Percentiles rank a stretch among this genome's conserved stretches.
Evolutionary conservation across 2,329 filamentous ascomycete genomes (phyloP).

Genomic region (Penicillium sclerotigenum): DNA sequence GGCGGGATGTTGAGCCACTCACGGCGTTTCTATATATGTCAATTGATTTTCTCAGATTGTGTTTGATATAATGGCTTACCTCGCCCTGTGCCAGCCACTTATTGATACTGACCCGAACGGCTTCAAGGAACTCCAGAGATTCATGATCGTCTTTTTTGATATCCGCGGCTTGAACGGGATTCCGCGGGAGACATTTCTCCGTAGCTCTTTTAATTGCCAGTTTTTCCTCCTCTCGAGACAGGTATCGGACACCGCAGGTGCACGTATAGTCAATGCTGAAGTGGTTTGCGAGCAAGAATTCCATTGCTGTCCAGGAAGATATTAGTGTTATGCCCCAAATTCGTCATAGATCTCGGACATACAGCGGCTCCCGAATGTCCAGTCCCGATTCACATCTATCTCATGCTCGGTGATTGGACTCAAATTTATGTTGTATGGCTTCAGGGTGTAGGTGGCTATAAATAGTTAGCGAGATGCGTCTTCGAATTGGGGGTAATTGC

Average conservation of each 20-base stretch:
- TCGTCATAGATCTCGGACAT: conserved; percentile 16
- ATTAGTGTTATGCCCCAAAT: not conserved
- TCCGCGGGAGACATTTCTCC: conserved; percentile 39
- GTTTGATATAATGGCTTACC: conserved; percentile 12
- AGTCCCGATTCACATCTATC: conserved; percentile 59
- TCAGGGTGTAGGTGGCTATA: conserved; percentile 53
- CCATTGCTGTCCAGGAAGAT: conserved; percentile 45
- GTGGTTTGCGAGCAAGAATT: conserved; percentile 58
- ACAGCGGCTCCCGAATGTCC: conserved; percentile 56
- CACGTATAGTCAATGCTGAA: conserved; percentile 60
- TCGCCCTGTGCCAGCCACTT: conserved; percentile 42
- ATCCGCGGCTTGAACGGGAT: conserved; percentile 40
- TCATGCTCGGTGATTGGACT: conserved; percentile 54
- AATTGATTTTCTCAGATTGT: not conserved
- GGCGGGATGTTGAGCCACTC: conserved; percentile 48
- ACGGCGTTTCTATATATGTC: conserved; percentile 23
- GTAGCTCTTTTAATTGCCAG: conserved; percentile 46
- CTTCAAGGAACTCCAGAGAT: conserved; percentile 51
- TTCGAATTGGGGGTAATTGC: conserved; percentile 25
- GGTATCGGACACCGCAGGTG: conserved; percentile 57
- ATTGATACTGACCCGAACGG: conserved; percentile 46
- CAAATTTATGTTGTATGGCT: conserved; percentile 64
- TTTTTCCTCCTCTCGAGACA: conserved; percentile 58
- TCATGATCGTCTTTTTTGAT: conserved; percentile 53
- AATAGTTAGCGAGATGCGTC: conserved; percentile 29